Conservation (phyloP, 176 grass and related monocot genomes). For the Triticum urartu region DNA sequence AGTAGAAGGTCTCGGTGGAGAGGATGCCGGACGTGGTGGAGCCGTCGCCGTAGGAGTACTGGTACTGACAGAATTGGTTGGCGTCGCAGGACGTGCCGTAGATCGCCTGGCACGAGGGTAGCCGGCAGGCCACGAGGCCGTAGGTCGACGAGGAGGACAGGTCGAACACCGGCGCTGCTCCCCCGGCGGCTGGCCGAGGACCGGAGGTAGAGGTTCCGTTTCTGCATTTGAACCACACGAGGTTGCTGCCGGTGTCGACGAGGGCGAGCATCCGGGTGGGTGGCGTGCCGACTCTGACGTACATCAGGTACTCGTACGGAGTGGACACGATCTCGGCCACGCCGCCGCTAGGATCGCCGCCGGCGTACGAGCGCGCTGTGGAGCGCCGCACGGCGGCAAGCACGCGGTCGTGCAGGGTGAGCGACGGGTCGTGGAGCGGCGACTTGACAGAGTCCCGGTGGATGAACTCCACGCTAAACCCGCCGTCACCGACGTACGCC, state of each 20-base stretch:
- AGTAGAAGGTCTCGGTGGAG: not conserved
- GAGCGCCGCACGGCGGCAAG: slow-evolving; percentile 37
- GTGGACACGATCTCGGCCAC: slow-evolving; percentile 35
- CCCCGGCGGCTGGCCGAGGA: not conserved
- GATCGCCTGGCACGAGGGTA: slow-evolving; percentile 14
- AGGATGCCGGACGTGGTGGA: not conserved
- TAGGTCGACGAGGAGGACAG: slow-evolving; percentile 37
- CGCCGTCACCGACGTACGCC: not conserved
- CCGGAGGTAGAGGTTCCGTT: too few species aligned
- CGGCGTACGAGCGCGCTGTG: not conserved
- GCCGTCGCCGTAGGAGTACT: not conserved
- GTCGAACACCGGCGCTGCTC: slow-evolving; percentile 6
- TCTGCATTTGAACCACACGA: slow-evolving; percentile 52
- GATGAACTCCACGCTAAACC: slow-evolving; percentile 62
- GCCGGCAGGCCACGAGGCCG: slow-evolving; percentile 23
- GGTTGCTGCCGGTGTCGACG: slow-evolving; percentile 63
- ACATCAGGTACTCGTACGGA: slow-evolving; percentile 47
- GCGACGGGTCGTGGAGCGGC: slow-evolving; percentile 26
- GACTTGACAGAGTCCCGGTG: slow-evolving; percentile 57
- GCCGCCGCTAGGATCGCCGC: not conserved
- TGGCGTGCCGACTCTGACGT: slow-evolving; percentile 46
- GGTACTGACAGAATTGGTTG: slow-evolving; percentile 17
- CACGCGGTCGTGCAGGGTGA: slow-evolving; percentile 18
- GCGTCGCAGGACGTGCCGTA: slow-evolving; percentile 20
- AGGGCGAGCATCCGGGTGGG: slow-evolving; percentile 29